Evolutionary conservation across 2,329 filamentous ascomycete species (phyloP).

Genomic region (Cercospora berteroae): DNA sequence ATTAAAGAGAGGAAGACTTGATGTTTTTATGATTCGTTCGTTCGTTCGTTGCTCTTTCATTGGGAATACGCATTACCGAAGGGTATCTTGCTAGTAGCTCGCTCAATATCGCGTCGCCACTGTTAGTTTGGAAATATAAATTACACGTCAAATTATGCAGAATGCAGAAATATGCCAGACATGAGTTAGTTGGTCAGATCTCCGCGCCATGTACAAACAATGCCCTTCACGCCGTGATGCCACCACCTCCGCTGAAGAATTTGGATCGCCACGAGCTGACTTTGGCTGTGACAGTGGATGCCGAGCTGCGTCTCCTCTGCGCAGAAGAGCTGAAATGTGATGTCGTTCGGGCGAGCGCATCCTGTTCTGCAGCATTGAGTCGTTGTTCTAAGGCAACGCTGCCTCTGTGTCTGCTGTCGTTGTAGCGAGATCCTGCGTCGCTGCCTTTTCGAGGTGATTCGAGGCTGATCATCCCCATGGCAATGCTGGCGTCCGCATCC

Average conservation of each 20-base stretch:
- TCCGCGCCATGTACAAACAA: not conserved
- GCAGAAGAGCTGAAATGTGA: not conserved
- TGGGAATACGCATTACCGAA: constrained; percentile 2
- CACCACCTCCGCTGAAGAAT: constrained; percentile 13
- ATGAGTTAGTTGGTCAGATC: not conserved
- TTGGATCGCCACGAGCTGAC: constrained; percentile 22
- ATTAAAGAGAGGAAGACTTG: not conserved
- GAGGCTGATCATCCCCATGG: constrained; percentile 18
- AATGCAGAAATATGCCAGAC: not conserved
- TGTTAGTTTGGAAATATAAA: not conserved
- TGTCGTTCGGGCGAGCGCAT: constrained; percentile 6
- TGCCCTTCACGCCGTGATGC: not conserved
- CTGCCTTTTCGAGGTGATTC: constrained; percentile 15
- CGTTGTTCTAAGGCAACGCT: constrained; percentile 8
- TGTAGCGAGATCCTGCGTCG: not conserved
- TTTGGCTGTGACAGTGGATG: constrained; percentile 22
- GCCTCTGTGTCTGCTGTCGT: constrained; percentile 9
- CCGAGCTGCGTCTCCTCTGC: constrained; percentile 16
- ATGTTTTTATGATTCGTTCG: not conserved
- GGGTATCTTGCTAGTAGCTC: not conserved
- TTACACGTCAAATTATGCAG: not conserved
- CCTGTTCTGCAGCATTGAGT: constrained; percentile 8
- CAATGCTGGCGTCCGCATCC: constrained; percentile 18
- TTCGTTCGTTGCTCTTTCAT: not conserved
- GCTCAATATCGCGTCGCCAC: not conserved